These are phyloP conservation scores for Debaryomyces nepalensis DNA, from an alignment of 1,139 yeast genomes.

Conservation along the genomic window DNA sequence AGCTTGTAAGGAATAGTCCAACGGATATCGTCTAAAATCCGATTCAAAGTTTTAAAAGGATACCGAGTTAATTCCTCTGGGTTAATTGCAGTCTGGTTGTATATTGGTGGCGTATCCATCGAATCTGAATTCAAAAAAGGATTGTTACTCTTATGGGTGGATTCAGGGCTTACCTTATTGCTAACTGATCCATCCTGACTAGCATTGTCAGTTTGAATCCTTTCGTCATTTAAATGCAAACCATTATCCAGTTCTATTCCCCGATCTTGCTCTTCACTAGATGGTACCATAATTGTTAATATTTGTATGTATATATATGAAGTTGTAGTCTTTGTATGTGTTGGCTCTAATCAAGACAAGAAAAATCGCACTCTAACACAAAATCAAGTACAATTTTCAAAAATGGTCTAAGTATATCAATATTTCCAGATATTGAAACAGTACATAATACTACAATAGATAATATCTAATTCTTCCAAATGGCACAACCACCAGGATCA, in stretches of 20 bases:
- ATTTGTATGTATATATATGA: conserved; percentile 1
- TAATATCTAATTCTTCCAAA: not conserved
- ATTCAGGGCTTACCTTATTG: conserved; percentile 3
- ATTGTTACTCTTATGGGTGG: conserved; percentile 20
- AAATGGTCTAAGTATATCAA: conserved; percentile 2
- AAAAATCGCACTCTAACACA: conserved; percentile 4
- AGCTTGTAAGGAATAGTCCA: conserved; percentile 40
- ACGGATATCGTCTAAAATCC: conserved; percentile 67
- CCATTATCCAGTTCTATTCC: not conserved
- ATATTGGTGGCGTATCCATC: not conserved
- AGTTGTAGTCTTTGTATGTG: not conserved
- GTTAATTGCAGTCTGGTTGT: conserved; percentile 2
- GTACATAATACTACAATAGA: not conserved
- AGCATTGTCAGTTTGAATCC: not conserved
- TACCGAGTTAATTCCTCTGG: conserved; percentile 19
- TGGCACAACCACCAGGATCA: conserved; percentile 11
- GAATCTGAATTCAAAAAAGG: conserved; percentile 21
- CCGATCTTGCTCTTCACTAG: conserved; percentile 6
- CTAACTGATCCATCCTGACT: not conserved
- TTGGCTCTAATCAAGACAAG: conserved; percentile 8
- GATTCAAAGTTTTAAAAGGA: conserved; percentile 66
- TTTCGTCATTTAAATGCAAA: not conserved
- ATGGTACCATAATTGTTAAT: conserved; percentile 8
- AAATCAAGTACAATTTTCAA: conserved; percentile 3
- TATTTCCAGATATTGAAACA: not conserved